Base-by-base conservation (phyloP, 805 yeast species). In the Schizosaccharomyces osmophilus region DNA sequence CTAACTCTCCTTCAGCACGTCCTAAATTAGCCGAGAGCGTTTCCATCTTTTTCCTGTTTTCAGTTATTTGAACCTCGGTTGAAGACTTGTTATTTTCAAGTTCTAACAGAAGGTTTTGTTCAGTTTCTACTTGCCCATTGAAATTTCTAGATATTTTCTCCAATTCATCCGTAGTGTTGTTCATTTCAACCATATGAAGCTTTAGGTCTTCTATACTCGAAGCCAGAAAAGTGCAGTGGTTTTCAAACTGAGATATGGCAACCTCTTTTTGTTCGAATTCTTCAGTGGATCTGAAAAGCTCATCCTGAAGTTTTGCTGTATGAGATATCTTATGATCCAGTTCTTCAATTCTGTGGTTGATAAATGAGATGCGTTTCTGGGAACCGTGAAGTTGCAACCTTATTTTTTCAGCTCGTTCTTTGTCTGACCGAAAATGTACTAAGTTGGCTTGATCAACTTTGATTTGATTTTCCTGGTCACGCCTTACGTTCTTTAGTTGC, bases 371-470 rank as follows among this genome's bases (percentile, higher is more conserved):
- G 45, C 77, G 73, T 0, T 65, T 63, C 22, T 75, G 69, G 41
- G 84, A 72, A 5, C 72, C 72, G 0, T 70, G 68, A 4, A 84
- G 71, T 61, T 77, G 79, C 22, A 74, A 72, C 59, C 75, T 72
- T 19, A 84, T 80, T 58, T 78, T 77, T 32, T 75, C 77, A 0
- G 95, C 89, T 51, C 95, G 77, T 19, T 80, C 82, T 66, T 81
- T 80, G 67, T 93, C 97, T 13, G 77, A 74, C 66, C 80, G 78
- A 62, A 87, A 73, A 69, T 88, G 94, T 61, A 81, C 81, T 0
- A 87, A 95, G 22, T 85, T 81, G 67, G 85, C 87, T 64, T 84
- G 82, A 59, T 88, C 75, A 9, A 90, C 70, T 67, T 83, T 85
- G 45, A 87, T 83, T 63, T 88, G 95, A 1, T 77, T 74, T 11